These are phyloP conservation scores for Colletotrichum sublineola DNA, from an alignment of 2,329 filamentous ascomycete genomes.

Conservation along the genomic window DNA sequence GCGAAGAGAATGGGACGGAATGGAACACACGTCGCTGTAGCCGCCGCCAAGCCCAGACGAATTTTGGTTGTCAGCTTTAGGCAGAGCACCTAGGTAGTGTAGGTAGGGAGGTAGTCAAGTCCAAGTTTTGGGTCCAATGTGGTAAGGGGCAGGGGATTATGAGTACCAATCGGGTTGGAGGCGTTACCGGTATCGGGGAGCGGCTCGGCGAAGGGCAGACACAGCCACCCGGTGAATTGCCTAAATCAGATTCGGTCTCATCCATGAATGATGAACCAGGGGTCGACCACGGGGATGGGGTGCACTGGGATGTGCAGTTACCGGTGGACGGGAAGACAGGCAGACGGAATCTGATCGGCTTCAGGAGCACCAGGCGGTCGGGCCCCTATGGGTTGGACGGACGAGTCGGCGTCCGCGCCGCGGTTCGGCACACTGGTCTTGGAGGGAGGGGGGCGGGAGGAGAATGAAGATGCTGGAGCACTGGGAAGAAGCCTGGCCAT, in stretches of 20 bases:
- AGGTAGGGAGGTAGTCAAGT: background rate
- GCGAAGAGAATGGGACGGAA: background rate
- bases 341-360: slow-evolving; percentile 3
- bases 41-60: too few relatives aligned
- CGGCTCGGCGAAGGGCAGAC: slow-evolving; percentile 15
- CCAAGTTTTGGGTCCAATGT: background rate
- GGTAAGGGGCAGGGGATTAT: background rate
- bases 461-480: slow-evolving; percentile 1
- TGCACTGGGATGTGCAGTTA: background rate
- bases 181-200: slow-evolving; percentile 7
- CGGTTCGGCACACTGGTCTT: background rate
- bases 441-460: background rate
- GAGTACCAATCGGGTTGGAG: slow-evolving; percentile 3
- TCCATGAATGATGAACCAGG: slow-evolving; percentile 17
- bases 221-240: slow-evolving; percentile 31
- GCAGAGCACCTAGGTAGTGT: background rate
- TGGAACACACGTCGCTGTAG: background rate
- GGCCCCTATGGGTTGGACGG: slow-evolving; percentile 20
- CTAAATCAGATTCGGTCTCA: slow-evolving; percentile 32
- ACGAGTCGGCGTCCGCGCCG: slow-evolving; percentile 23
- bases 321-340: background rate
- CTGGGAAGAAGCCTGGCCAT: background rate
- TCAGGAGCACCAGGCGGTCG: background rate
- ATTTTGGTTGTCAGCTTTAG: slow-evolving; percentile 16
- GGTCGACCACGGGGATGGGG: background rate